Percentiles rank a stretch among this genome's conserved stretches.
Evolutionary conservation across 2,329 filamentous ascomycete genomes (phyloP).

Genomic region (Leptographium flavum): DNA sequence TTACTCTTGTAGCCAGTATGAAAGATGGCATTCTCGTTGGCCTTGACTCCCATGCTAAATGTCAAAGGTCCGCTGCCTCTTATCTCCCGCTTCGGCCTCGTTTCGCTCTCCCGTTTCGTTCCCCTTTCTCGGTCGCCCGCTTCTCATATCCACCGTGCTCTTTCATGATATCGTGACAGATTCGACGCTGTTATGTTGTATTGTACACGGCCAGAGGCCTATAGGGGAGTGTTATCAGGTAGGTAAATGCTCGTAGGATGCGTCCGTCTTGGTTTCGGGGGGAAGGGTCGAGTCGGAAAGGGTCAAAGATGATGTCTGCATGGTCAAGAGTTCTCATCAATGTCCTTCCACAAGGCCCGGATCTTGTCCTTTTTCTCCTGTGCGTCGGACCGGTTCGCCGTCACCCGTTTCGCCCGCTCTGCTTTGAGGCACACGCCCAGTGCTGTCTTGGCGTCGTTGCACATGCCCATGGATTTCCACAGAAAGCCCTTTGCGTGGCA

Average conservation of each 20-base stretch:
- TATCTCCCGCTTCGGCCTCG: too few relatives aligned
- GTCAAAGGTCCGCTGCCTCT: too few relatives aligned
- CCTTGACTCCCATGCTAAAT: background rate
- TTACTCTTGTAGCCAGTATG: too few relatives aligned
- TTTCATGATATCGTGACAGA: background rate
- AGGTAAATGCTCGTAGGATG: too few relatives aligned
- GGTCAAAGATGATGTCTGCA: too few relatives aligned
- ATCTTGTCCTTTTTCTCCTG: constrained; percentile 59
- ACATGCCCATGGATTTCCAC: constrained; percentile 80
- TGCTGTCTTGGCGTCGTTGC: constrained; percentile 70
- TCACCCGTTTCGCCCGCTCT: constrained; percentile 66
- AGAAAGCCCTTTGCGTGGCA: constrained; percentile 89
- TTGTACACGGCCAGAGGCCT: background rate
- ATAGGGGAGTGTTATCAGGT: background rate
- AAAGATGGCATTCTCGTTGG: background rate
- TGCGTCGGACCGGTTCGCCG: constrained; percentile 57
- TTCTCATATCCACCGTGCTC: background rate
- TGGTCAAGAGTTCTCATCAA: constrained; percentile 49
- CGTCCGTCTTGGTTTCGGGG: background rate
- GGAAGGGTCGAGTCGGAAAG: background rate
- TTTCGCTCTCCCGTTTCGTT: too few relatives aligned
- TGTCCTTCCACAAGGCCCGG: constrained; percentile 64
- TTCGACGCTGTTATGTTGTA: too few relatives aligned
- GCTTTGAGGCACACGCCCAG: constrained; percentile 75
- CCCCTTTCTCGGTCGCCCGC: background rate